Evolutionary conservation across 2,329 filamentous ascomycete genomes (phyloP), one percentile per base, ranked within the genome.

Genomic region (Paecilomyces niveus): DNA sequence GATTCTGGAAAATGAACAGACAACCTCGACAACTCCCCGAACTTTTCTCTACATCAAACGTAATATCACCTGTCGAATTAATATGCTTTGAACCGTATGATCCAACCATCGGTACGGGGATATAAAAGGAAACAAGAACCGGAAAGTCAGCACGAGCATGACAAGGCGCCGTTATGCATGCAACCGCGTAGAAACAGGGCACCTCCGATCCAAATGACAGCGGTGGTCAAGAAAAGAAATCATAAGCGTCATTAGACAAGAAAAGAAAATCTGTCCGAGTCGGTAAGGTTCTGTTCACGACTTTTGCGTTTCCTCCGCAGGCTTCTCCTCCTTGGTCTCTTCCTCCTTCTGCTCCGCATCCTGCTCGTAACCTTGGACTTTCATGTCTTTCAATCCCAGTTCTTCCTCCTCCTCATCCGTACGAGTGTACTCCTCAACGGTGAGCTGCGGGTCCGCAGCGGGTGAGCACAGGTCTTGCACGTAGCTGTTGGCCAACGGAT

Each of bases 351-450:
- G 62, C 52, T 57, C 59, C 7, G 57, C 64, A 62, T 85, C 82
- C 56, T 85, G 80, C 72, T 88, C 88, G 69, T 99, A 97, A 0
- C 86, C 87, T 73, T 97, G 92, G 0, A 87, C 86, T 81, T 93
- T 94, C 87, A 99, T 99, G 70, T 99, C 94, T 59, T 80, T 86
- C 63, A 99, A 77, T 0, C 94, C 94, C 10, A 99, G 79, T 59
- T 97, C 90, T 68, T 99, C 94, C 76, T 96, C 90, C 71, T 99
- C 94, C 72, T 97, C 90, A 0, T 88, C 86, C 0, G 93, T 96
- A 61, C 94, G 84, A 60, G 89, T 85, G 72, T 99, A 99, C 31
- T 90, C 89, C 76, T 90, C 89, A 2, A 85, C 82, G 58, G 83
- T 85, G 71, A 99, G 89, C 75, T 94, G 89, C 15, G 88, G 88